Percentiles rank a stretch among this genome's conserved stretches.
These are phyloP conservation scores for Penicillium atrosanguineum DNA, from an alignment of 495 filamentous ascomycete species.

Conservation along the genomic window DNA sequence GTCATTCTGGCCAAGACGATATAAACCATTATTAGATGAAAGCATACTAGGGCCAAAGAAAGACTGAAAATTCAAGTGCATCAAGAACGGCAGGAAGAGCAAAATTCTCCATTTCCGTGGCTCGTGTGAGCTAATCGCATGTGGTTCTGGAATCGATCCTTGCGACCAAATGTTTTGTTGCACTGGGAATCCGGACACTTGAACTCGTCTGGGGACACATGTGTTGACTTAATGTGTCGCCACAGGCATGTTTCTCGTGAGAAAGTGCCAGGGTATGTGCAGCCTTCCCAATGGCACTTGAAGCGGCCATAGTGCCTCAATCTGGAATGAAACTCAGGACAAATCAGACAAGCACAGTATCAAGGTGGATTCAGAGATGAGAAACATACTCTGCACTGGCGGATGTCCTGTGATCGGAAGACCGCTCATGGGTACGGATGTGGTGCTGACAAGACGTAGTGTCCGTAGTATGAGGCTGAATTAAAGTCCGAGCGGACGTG, in stretches of 20 bases:
- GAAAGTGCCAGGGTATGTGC: slow-evolving; percentile 15
- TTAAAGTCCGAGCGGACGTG: neutral
- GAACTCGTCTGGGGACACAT: slow-evolving; percentile 15
- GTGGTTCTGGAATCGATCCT: slow-evolving; percentile 14
- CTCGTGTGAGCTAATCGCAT: slow-evolving; percentile 5
- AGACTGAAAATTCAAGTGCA: neutral
- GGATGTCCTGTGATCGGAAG: neutral
- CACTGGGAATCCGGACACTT: slow-evolving; percentile 12
- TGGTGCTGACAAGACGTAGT: neutral
- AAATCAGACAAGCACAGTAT: neutral
- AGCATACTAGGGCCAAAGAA: neutral
- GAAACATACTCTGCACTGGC: neutral
- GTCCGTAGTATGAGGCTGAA: neutral
- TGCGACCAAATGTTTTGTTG: slow-evolving; percentile 15
- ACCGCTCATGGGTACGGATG: neutral
- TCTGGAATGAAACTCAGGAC: neutral
- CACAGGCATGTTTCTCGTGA: slow-evolving; percentile 11
- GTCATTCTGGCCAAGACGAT: neutral
- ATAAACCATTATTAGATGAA: neutral
- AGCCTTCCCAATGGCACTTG: slow-evolving; percentile 18
- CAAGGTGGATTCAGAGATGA: neutral
- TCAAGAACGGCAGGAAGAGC: neutral
- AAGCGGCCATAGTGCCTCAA: neutral
- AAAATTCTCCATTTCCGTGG: neutral
- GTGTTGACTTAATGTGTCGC: slow-evolving; percentile 22